Evolutionary conservation across 169 alveolate species (phyloP).

Genomic region (Eimeria necatrix): DNA sequence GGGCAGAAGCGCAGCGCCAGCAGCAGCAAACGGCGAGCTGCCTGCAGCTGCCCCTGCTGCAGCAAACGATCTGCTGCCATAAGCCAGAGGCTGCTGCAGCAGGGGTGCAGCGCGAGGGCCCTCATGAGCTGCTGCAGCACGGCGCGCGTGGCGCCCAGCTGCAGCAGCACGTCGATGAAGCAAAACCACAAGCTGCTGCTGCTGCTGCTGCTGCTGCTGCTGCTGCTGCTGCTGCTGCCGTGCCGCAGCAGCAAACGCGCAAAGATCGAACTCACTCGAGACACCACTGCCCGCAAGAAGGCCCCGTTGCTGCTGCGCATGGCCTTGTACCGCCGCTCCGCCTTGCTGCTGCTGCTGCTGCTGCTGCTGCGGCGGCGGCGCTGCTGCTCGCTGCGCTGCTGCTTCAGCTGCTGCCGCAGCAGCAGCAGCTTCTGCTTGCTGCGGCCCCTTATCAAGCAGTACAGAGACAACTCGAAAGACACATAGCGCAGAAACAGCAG

Average conservation of each 20-base stretch:
- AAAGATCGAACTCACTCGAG: conserved; percentile 6
- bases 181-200: conserved; percentile 1
- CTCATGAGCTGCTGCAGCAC: conserved; percentile 50
- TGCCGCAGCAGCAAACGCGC: conserved; percentile 47
- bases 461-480: conserved; percentile 33
- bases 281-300: background rate
- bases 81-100: conserved; percentile 37
- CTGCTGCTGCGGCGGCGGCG: background rate
- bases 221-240: background rate
- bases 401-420: background rate
- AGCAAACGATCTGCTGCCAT: conserved; percentile 72
- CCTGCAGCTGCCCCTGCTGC: conserved; percentile 66
- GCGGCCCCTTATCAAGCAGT: conserved; percentile 22
- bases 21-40: conserved; percentile 66
- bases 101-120: conserved; percentile 32
- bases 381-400: conserved; percentile 19
- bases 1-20: conserved; percentile 55
- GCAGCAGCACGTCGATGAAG: conserved; percentile 65
- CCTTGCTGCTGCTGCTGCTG: conserved; percentile 13
- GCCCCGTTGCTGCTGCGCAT: background rate
- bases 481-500: conserved; percentile 23
- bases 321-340: background rate
- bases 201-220: background rate
- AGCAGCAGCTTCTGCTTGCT: background rate
- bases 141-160: conserved; percentile 57